These are phyloP conservation scores for Sapria himalayana DNA, from an alignment of 345 rosid species.

Conservation along the genomic window DNA sequence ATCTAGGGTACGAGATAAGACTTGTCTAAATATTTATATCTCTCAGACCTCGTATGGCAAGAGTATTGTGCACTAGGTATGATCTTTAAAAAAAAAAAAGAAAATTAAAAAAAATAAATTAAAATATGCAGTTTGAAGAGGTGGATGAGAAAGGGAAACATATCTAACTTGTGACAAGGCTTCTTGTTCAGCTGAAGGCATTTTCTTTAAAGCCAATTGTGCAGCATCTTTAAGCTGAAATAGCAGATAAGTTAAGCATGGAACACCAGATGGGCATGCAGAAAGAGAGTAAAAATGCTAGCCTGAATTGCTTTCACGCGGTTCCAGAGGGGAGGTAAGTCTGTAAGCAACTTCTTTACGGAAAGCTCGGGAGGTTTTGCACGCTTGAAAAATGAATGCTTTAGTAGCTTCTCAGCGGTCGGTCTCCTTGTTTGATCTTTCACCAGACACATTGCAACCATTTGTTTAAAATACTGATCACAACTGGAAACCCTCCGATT, in stretches of 20 bases:
- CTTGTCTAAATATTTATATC: too few relatives aligned
- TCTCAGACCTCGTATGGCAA: too few relatives aligned
- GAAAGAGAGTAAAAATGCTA: constrained; percentile 7
- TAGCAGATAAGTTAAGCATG: constrained; percentile 9
- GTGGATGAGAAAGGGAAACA: not conserved
- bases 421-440: constrained; percentile 98
- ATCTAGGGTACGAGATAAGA: too few relatives aligned
- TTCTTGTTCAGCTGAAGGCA: constrained; percentile 95
- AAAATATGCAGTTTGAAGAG: not conserved
- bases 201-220: constrained; percentile 75
- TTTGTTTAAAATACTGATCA: constrained; percentile 98
- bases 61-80: too few relatives aligned
- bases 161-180: constrained; percentile 67
- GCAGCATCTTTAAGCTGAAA: constrained; percentile 86
- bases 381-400: constrained; percentile 79
- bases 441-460: constrained; percentile 99
- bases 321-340: constrained; percentile 72
- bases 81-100: not conserved
- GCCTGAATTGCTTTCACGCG: constrained; percentile 98
- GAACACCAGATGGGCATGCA: constrained; percentile 3
- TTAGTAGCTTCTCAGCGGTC: constrained; percentile 80
- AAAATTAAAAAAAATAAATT: not conserved
- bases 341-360: constrained; percentile 53
- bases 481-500: constrained; percentile 75
- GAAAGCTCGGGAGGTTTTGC: constrained; percentile 79